Base-by-base conservation (phyloP, 768 basidiomycete genomes). In the Lentinus brumalis region DNA sequence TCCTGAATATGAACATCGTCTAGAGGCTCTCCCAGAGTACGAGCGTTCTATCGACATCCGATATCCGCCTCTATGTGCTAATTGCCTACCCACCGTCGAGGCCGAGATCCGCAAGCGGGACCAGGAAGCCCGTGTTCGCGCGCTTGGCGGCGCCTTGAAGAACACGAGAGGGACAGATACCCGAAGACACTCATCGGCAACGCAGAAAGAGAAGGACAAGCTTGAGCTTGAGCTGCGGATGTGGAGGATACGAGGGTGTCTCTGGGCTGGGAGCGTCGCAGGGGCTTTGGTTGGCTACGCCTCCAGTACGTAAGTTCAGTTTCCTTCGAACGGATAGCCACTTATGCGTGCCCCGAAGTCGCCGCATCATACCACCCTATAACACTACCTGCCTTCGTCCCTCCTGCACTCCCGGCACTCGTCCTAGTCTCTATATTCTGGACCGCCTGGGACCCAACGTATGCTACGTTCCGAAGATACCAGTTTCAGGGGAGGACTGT, bases 371-470 rank as follows among this genome's bases (percentile, higher is more conserved):
- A 60, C 47, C 45, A 11, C 46, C 54, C 50, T 11, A 16, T 50
- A 12, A 46, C 61, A 14, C 51, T 61, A 35, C 55, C 61, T 11
- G 47, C 15, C 38, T n/a, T 30, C 35, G 4, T 54, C 11, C 18
- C 64, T 56, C 60, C 32, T 41, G 56, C 35, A 30, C 42, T 88
- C 53, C 86, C 90, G 2, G 31, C 78, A 4, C 46, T 90, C 18
- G 74, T 78, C 31, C 46, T 86, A 0, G 11, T 84, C 15, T 93
- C 93, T 18, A 69, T 94, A 15, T 68, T 88, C 6, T 96, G 94
- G 88, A 86, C 86, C 0, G 85, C 81, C 1, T 96, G 94, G 94
- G 87, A 96, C 70, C 94, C 92, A 12, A 90, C 89, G 18, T 94
- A 93, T 72, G 74, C 81, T 26, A 77, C 82, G 10, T 76, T 83